A percentile compares a stretch with the other conserved stretches of the same genome.
phyloP scores from a whole-genome alignment of 371 early-diverging fungal genomes.

The Mortierella sp. region DNA sequence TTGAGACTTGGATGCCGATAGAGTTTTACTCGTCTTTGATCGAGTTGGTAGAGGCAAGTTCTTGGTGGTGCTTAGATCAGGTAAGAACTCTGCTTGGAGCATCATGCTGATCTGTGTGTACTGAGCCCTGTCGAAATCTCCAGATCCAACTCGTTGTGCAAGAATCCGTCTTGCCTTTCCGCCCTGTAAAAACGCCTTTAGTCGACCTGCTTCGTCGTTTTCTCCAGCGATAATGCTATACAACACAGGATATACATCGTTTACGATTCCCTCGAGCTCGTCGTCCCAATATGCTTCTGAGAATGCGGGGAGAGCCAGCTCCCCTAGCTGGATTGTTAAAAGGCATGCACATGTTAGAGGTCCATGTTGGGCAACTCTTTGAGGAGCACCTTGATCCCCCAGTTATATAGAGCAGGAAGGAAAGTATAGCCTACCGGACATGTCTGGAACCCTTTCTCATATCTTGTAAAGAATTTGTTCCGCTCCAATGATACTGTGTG shows the following conservation, averaged over 20 bases:
- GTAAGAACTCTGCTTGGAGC: constrained; percentile 39
- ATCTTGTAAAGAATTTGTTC: constrained; percentile 37
- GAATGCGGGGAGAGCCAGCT: constrained; percentile 8
- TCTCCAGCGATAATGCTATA: constrained; percentile 29
- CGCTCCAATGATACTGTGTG: constrained; percentile 30
- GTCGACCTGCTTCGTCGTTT: constrained; percentile 27
- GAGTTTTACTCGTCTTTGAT: background rate
- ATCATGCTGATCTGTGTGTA: constrained; percentile 18
- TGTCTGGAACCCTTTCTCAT: constrained; percentile 36
- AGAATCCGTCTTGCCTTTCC: constrained; percentile 26
- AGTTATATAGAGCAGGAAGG: background rate
- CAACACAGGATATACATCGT: constrained; percentile 17
- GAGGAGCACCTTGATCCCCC: too few species aligned
- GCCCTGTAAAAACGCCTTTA: constrained; percentile 28
- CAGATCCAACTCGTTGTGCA: constrained; percentile 41
- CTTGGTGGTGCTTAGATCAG: constrained; percentile 30
- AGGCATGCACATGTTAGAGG: background rate
- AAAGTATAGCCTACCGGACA: constrained; percentile 25
- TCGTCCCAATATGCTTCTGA: constrained; percentile 14
- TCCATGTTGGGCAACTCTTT: background rate
- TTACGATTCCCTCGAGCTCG: constrained; percentile 21
- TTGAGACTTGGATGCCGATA: too few species aligned
- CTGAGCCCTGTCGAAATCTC: constrained; percentile 22
- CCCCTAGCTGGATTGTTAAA: constrained; percentile 24
- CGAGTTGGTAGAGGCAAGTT: background rate